Base-by-base conservation (phyloP, 2,329 filamentous ascomycete genomes). In the Ceratocystis cubensis region DNA sequence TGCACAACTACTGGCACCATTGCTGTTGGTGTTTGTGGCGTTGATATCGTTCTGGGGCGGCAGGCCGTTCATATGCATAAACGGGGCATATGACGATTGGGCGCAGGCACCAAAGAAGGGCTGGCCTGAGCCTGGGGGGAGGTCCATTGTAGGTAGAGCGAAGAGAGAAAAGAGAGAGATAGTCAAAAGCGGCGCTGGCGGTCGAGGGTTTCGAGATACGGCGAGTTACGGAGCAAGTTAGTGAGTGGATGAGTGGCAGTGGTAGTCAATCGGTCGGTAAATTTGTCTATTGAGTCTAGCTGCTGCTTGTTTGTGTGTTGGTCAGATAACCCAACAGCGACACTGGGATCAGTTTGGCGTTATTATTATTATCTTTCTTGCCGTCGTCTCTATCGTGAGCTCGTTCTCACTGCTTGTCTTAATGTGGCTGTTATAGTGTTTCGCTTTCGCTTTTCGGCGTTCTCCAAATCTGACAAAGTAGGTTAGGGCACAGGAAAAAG, bases 51-150 rank as follows among this genome's bases (percentile, higher is more conserved):
- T 5, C 53, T 33, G 53, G 13, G 82, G 81, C 69, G 81, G 83
- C 72, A 82, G 72, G 61, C 81, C 81, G 66, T 79, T 75, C 65
- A 84, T 78, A 69, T 78, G 76, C 72, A 83, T 78, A 72, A 83
- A 84, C 71, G 78, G 77, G 71, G 79, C 80, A 74, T 81, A 83
- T 63, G 79, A 75, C 75, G 81, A 79, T 68, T 76, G 72, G 71
- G 76, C 76, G 63, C 77, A 70, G 17, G 13, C 66, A n/a, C 61
- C 64, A 70, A 77, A 81, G 73, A 81, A 84, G 59, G 77, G 73
- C 69, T 76, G 75, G 63, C 70, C 76, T 74, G 80, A 20, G 33
- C 63, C 63, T 6, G 50, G 17, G 10, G 63, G 37, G 20, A 65
- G 61, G 25, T 59, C 22, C 63, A 65, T 65, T n/a, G 63, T 22